A percentile compares a stretch with the other conserved stretches of the same genome.
Evolutionary conservation across 2,329 filamentous ascomycete species (phyloP).

Genomic region (Trichoderma sp.): DNA sequence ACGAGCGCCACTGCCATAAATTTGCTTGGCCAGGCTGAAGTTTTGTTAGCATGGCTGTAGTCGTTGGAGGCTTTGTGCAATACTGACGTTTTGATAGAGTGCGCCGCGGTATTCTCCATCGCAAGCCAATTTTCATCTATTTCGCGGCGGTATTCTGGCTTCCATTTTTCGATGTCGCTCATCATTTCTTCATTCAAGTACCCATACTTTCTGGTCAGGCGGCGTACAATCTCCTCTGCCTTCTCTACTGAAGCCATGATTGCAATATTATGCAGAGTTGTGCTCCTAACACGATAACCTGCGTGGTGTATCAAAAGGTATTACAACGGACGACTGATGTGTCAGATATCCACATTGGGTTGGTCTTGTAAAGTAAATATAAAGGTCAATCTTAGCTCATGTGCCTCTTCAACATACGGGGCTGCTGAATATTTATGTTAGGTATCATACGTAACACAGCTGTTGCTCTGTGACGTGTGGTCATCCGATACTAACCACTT

Average conservation of each 20-base stretch:
- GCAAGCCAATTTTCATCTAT: neutral
- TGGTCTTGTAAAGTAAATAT: neutral
- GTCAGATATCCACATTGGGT: neutral
- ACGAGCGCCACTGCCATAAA: constrained; percentile 46
- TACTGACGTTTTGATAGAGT: neutral
- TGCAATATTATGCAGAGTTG: neutral
- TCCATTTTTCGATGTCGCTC: neutral
- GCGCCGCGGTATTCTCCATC: neutral
- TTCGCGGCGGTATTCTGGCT: neutral
- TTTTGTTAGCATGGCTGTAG: neutral
- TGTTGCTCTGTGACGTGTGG: neutral
- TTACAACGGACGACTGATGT: neutral
- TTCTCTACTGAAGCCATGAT: neutral
- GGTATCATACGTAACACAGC: neutral
- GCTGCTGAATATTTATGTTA: neutral
- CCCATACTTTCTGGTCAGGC: neutral
- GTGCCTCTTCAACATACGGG: neutral
- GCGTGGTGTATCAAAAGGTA: too few species aligned
- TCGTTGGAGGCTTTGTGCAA: neutral
- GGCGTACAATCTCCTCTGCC: neutral
- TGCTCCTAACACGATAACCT: neutral
- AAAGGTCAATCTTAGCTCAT: too few species aligned
- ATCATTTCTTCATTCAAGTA: neutral
- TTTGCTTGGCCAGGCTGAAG: constrained; percentile 44
- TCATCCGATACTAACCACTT: neutral